Conservation (phyloP, 2,329 filamentous ascomycete genomes). For the Penicillium janthinellum region DNA sequence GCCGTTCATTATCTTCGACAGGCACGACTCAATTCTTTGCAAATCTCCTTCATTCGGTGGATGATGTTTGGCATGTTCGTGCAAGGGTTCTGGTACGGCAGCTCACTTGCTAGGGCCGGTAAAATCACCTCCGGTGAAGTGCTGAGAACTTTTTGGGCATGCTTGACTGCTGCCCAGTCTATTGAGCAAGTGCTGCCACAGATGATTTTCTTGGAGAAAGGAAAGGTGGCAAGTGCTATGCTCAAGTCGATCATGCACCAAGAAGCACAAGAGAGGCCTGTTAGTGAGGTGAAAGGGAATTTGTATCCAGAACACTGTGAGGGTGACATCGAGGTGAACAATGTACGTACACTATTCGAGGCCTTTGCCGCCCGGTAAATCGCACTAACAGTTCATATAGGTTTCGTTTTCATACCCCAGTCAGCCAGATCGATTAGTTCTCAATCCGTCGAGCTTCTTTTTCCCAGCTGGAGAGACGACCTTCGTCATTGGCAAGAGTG, state of each 20-base stretch:
- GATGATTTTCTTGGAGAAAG: conserved; percentile 75
- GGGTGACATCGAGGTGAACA: conserved; percentile 69
- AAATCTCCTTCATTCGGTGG: conserved; percentile 73
- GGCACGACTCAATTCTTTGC: conserved; percentile 67
- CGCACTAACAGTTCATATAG: conserved; percentile 45
- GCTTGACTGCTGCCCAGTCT: conserved; percentile 73
- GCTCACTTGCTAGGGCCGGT: conserved; percentile 65
- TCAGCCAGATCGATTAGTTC: conserved; percentile 60
- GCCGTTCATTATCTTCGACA: conserved; percentile 67
- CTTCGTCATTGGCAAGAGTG: conserved; percentile 82
- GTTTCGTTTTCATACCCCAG: conserved; percentile 82
- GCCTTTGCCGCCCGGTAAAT: not conserved
- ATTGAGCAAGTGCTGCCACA: conserved; percentile 75
- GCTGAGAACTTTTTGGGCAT: conserved; percentile 83
- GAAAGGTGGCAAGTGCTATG: conserved; percentile 69
- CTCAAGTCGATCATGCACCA: conserved; percentile 55
- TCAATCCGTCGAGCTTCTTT: conserved; percentile 65
- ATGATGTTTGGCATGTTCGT: conserved; percentile 80
- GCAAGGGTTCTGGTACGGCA: conserved; percentile 86
- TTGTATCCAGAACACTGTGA: conserved; percentile 50
- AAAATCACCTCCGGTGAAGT: conserved; percentile 65
- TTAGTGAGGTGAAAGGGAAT: conserved; percentile 33
- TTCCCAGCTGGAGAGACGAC: conserved; percentile 73
- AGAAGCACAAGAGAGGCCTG: conserved; percentile 16
- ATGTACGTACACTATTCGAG: conserved; percentile 51